These are phyloP conservation scores for Gonapodya prolifera DNA, from an alignment of 192 early-diverging fungal species.

Conservation along the genomic window DNA sequence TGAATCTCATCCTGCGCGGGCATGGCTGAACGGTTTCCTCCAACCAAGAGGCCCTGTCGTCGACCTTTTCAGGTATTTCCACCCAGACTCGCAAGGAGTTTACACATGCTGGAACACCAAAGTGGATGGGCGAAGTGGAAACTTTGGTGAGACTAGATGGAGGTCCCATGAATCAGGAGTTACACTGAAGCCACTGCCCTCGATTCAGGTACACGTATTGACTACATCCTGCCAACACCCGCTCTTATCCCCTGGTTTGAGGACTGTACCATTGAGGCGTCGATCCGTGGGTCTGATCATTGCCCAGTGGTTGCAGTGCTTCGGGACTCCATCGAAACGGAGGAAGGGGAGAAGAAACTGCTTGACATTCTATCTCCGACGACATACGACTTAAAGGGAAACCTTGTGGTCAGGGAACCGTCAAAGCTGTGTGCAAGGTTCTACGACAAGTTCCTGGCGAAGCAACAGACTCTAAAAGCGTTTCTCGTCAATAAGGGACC, in stretches of 20 bases:
- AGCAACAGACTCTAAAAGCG: slow-evolving; percentile 37
- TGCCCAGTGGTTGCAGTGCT: slow-evolving; percentile 52
- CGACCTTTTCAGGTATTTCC: slow-evolving; percentile 52
- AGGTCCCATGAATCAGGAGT: background rate
- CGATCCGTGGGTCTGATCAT: slow-evolving; percentile 66
- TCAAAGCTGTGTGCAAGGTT: slow-evolving; percentile 36
- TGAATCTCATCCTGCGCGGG: slow-evolving; percentile 32
- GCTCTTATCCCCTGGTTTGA: slow-evolving; percentile 43
- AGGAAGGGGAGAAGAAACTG: background rate
- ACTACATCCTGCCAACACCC: slow-evolving; percentile 51
- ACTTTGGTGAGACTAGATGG: slow-evolving; percentile 7
- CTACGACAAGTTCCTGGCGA: slow-evolving; percentile 42
- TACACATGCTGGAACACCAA: slow-evolving; percentile 62
- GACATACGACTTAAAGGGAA: background rate
- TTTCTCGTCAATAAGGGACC: slow-evolving; percentile 25
- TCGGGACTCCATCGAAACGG: slow-evolving; percentile 6
- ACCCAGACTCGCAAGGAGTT: slow-evolving; percentile 32
- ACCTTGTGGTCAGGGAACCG: slow-evolving; percentile 11
- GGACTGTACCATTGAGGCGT: slow-evolving; percentile 38
- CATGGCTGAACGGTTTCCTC: slow-evolving; percentile 53
- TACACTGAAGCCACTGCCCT: slow-evolving; percentile 17
- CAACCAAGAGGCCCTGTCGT: slow-evolving; percentile 42
- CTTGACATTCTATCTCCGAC: background rate
- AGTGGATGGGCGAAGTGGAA: slow-evolving; percentile 45
- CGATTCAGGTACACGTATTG: slow-evolving; percentile 56